Conservation (phyloP, 164 flowering plant genomes). For the Paratinospora sagittata region DNA sequence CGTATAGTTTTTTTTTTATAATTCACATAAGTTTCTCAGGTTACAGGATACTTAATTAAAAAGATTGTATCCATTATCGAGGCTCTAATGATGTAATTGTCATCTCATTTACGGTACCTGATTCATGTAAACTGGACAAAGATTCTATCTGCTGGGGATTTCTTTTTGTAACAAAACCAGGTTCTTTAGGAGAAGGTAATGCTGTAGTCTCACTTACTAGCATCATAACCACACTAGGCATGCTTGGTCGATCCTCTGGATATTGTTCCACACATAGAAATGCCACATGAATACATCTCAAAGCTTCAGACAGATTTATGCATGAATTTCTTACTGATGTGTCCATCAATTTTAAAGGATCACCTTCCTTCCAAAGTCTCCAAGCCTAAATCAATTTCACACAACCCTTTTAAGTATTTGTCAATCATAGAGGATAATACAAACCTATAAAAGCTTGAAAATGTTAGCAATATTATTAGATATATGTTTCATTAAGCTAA, state of each 20-base stretch:
- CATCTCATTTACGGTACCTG: background rate
- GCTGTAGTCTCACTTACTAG: constrained; percentile 9
- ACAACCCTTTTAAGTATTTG: constrained; percentile 10
- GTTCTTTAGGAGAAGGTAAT: constrained; percentile 16
- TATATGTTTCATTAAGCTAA: background rate
- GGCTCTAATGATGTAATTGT: constrained; percentile 5
- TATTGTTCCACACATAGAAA: constrained; percentile 21
- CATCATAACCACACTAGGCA: constrained; percentile 20
- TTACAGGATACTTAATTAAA: too few species aligned
- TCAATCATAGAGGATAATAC: too few species aligned
- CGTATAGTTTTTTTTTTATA: too few species aligned
- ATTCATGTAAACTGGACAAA: background rate
- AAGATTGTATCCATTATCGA: background rate
- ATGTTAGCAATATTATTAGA: too few species aligned
- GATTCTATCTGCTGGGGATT: background rate
- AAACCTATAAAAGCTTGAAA: too few species aligned
- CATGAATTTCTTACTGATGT: background rate
- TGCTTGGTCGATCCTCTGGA: constrained; percentile 15
- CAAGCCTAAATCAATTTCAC: constrained; percentile 17
- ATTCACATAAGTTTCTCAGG: too few species aligned
- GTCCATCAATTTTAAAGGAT: constrained; percentile 8
- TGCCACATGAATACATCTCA: constrained; percentile 20
- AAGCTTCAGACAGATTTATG: background rate
- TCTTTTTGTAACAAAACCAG: constrained; percentile 14
- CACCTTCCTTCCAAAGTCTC: constrained; percentile 18